Evolutionary conservation across 2,329 filamentous ascomycete genomes (phyloP), one percentile per base, ranked within the genome.

Genomic region (Pyrenophora tritici-repentis): DNA sequence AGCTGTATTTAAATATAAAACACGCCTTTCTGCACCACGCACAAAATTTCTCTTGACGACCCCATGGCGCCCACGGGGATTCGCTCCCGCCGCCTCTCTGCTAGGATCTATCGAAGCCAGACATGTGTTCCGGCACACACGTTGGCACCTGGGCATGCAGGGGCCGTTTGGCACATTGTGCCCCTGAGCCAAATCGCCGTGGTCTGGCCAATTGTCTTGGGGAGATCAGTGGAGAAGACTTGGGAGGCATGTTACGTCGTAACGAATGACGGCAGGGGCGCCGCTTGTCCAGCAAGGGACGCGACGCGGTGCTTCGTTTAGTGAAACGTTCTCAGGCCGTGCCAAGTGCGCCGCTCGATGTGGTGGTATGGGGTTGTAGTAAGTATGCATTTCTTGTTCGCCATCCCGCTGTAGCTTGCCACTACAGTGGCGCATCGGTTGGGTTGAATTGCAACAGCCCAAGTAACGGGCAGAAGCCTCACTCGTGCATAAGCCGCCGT

Each of bases 181-280:
- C 63, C 63, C 63, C 63, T 67, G 62, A 65, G 54, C 50, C 46
- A 49, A 36, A 41, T n/a, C 6, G 52, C 46, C 55, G 45, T 36
- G 42, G 55, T 60, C 57, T 62, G 47, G 63, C 63, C 63, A 65
- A 65, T 66, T 42, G 58, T 18, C 16, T 22, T 36, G 41, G 26
- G 40, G 48, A 31, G 35, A 32, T 17, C 16, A 45, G 61, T 61
- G 61, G 59, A 55, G 56, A 42, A 49, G n/a, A 24, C 38, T 48
- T 39, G 49, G 48, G 52, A 26, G 34, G 38, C 16, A 29, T 20
- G 26, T 39, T 20, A 5, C 2, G 29, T 40, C 32, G 54, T 40
- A 42, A 52, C 60, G 53, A 59, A 60, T 64, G 49, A 62, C 47
- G 53, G 42, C 46, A 42, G 50, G 33, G 56, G 59, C 43, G 57